These are phyloP conservation scores for Paecilomyces sp. DNA, from an alignment of 2,329 filamentous ascomycete genomes.

Conservation along the genomic window DNA sequence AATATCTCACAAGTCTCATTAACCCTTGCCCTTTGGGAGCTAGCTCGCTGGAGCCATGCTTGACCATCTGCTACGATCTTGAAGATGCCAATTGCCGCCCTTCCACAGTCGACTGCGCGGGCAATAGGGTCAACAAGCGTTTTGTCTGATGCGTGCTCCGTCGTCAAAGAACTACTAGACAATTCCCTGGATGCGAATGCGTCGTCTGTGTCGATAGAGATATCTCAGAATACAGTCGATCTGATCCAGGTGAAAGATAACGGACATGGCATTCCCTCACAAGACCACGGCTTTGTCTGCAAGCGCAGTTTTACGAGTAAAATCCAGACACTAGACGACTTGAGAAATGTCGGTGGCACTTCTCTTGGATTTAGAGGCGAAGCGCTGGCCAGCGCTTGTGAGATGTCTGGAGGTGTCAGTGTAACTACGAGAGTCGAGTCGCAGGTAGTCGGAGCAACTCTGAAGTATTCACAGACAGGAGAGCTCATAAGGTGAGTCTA, in stretches of 20 bases:
- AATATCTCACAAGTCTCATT: not conserved
- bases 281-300: conserved; percentile 50
- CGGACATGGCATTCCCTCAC: conserved; percentile 52
- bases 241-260: conserved; percentile 59
- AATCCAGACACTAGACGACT: conserved; percentile 50
- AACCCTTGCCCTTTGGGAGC: not conserved
- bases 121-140: conserved; percentile 52
- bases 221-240: conserved; percentile 53
- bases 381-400: conserved; percentile 55
- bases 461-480: conserved; percentile 47
- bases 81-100: conserved; percentile 40
- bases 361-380: conserved; percentile 60
- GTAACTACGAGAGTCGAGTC: conserved; percentile 53
- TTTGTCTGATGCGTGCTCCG: conserved; percentile 49
- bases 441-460: conserved; percentile 46
- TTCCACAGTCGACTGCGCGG: conserved; percentile 37
- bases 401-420: conserved; percentile 47
- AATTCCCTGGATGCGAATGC: conserved; percentile 60
- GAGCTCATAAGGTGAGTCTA: conserved; percentile 36
- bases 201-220: conserved; percentile 51
- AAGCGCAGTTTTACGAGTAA: conserved; percentile 58
- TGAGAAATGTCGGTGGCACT: conserved; percentile 47
- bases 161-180: conserved; percentile 60
- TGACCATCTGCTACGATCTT: not conserved
- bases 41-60: not conserved